These are phyloP conservation scores for Podospora anserina DNA, from an alignment of 495 filamentous ascomycete species.

Conservation along the genomic window DNA sequence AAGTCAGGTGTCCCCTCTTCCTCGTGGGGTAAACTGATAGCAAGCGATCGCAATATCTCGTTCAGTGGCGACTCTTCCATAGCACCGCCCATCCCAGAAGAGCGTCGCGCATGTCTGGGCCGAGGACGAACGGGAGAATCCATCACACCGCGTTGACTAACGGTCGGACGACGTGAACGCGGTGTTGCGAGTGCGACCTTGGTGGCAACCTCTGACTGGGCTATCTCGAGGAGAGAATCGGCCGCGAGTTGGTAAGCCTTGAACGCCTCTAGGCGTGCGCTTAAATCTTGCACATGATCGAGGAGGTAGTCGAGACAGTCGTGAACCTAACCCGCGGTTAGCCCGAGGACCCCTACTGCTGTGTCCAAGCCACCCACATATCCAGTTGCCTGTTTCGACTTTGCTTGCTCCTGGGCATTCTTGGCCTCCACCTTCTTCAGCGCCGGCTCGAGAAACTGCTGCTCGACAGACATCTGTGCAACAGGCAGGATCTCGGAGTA, in stretches of 20 bases:
- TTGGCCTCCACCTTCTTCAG: conserved; percentile 40
- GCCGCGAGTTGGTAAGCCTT: conserved; percentile 34
- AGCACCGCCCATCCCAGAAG: conserved; percentile 26
- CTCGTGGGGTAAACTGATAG: conserved; percentile 30
- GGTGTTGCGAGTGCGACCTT: conserved; percentile 9
- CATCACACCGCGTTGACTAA: conserved; percentile 11
- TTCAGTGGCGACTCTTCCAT: conserved; percentile 33
- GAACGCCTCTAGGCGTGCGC: conserved; percentile 27
- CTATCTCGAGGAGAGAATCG: conserved; percentile 26
- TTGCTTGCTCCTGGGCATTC: conserved; percentile 34
- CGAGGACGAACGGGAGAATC: conserved; percentile 30
- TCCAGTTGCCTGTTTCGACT: conserved; percentile 37
- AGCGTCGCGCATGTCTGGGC: conserved; percentile 27
- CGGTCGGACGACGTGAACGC: conserved; percentile 10
- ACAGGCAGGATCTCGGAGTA: conserved; percentile 62
- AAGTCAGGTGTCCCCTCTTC: conserved; percentile 13
- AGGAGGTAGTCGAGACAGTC: conserved; percentile 40
- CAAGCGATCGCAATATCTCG: conserved; percentile 30
- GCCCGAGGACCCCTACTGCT: background rate
- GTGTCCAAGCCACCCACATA: conserved; percentile 35
- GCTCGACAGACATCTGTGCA: conserved; percentile 59
- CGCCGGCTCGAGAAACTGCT: conserved; percentile 58
- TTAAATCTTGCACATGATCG: conserved; percentile 30
- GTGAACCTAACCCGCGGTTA: conserved; percentile 30
- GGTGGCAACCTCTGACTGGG: conserved; percentile 24